These are phyloP conservation scores for Austroboletus rostrupii DNA, from an alignment of 1,284 basidiomycete species.

Conservation along the genomic window DNA sequence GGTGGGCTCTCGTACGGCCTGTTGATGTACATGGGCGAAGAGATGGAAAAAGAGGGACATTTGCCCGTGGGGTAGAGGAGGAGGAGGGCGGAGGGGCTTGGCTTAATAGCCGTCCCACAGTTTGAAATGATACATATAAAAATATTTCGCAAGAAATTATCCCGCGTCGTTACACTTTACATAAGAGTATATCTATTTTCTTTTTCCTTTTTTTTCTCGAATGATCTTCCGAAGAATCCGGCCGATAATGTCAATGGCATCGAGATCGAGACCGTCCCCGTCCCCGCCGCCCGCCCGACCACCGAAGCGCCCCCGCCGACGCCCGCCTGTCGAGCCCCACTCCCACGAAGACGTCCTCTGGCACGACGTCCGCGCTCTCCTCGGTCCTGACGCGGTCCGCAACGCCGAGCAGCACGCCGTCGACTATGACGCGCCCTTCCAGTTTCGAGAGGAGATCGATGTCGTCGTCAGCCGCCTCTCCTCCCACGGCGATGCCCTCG, in stretches of 20 bases:
- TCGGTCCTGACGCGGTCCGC: slow-evolving; percentile 61
- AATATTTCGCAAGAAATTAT: too few relatives aligned
- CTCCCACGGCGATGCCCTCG: slow-evolving; percentile 71
- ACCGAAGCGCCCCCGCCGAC: slow-evolving; percentile 18
- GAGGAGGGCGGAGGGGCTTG: too few relatives aligned
- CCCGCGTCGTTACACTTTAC: too few relatives aligned
- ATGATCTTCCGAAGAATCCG: neutral
- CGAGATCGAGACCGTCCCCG: slow-evolving; percentile 2
- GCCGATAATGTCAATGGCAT: slow-evolving; percentile 9
- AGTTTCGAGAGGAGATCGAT: slow-evolving; percentile 59
- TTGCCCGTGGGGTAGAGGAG: neutral
- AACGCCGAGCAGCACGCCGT: slow-evolving; percentile 44
- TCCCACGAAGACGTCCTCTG: slow-evolving; percentile 67
- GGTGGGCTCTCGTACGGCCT: slow-evolving; percentile 25
- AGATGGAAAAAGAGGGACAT: slow-evolving; percentile 11
- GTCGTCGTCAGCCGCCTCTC: slow-evolving; percentile 61
- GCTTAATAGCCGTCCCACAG: too few relatives aligned
- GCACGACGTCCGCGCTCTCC: slow-evolving; percentile 63
- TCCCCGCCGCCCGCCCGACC: neutral
- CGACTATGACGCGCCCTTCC: slow-evolving; percentile 60
- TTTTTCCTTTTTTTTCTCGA: too few relatives aligned
- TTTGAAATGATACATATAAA: too few relatives aligned
- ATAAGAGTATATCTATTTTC: too few relatives aligned
- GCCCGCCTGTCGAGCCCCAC: slow-evolving; percentile 4
- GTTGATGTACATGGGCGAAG: slow-evolving; percentile 1